Base-by-base conservation (phyloP, 2,329 filamentous ascomycete species). In the Didymosphaeria variabile region DNA sequence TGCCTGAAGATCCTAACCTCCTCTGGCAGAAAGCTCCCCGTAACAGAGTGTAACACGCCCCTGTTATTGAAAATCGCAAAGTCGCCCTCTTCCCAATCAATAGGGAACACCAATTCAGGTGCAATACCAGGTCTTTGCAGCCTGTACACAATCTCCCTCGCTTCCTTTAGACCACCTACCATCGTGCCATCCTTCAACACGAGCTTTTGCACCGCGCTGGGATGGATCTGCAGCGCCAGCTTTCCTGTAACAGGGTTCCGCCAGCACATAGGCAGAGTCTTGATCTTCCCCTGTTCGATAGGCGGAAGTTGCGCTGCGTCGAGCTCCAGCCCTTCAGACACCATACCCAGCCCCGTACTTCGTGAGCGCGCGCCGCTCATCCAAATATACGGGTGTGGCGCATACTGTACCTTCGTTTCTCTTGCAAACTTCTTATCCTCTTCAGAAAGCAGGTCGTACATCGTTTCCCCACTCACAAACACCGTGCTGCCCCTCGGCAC, bases 381-480 rank as follows among this genome's bases (percentile, higher is more conserved):
- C 91, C 91, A 94, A 63, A 94, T 87, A 77, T 94, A 94, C 5
- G 91, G 91, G 68, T 94, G 91, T 2, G 91, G 84, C 0, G 91
- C 90, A 72, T 94, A 94, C 77, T 49, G 90, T 49, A 92, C 85
- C 60, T 83, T 86, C 21, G 89, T 90, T 5, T 83, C 86, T 54
- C 88, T 85, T 1, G 84, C 90, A 67, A 93, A 91, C 47, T 84
- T 83, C 75, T 91, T 86, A 70, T 93, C 90, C 46, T 84, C 83
- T 0, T 86, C 82, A 15, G 86, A 88, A 10, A 94, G 83, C 13
- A 84, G 73, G 52, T 91, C 86, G 77, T 88, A 93, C 87, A 91
- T 92, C 40, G 83, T 83, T 74, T 91, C 89, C 1, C 90, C 89
- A 23, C 86, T 90, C 2, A 88, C 89, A 66, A 94, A 94, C 1